Conservation (phyloP, 2,329 filamentous ascomycete species). For the Cladosporium sp. region DNA sequence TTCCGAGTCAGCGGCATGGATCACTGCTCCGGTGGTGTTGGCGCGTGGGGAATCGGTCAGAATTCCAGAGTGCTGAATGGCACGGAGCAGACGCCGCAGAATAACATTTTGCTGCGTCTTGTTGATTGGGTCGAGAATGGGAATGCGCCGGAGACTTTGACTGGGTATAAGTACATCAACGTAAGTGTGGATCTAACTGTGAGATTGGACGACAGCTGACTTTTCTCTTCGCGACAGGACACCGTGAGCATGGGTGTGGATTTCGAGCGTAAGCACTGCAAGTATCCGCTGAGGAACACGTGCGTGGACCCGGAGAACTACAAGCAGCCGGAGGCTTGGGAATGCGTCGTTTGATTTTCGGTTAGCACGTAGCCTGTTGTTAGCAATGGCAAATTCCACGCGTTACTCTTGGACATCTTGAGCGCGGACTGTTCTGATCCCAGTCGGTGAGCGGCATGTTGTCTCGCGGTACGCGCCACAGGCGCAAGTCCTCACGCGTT, state of each 20-base stretch:
- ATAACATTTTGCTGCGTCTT: slow-evolving; percentile 48
- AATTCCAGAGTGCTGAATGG: slow-evolving; percentile 18
- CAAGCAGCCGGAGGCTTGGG: slow-evolving; percentile 24
- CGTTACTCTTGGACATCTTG: too few species aligned
- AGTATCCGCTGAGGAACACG: slow-evolving; percentile 25
- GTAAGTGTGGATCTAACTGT: slow-evolving; percentile 28
- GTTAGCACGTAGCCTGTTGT: too few species aligned
- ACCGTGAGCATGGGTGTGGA: slow-evolving; percentile 36
- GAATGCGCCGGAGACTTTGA: slow-evolving; percentile 26
- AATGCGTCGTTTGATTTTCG: slow-evolving; percentile 17
- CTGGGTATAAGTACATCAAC: slow-evolving; percentile 41
- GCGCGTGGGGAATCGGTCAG: slow-evolving; percentile 39
- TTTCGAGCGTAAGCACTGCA: slow-evolving; percentile 45
- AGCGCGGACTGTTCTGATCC: too few species aligned
- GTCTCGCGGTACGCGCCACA: too few species aligned
- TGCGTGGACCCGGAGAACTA: slow-evolving; percentile 25
- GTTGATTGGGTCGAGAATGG: slow-evolving; percentile 32
- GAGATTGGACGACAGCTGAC: background rate
- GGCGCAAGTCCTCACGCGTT: too few species aligned
- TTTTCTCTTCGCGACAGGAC: slow-evolving; percentile 23
- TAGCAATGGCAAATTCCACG: too few species aligned
- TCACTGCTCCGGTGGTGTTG: slow-evolving; percentile 47
- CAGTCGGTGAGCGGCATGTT: too few species aligned
- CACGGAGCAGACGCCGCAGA: slow-evolving; percentile 23
- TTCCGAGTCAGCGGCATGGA: slow-evolving; percentile 49